phyloP scores from a whole-genome alignment of 1,284 basidiomycete species.

The Ceratobasidium sp. region DNA sequence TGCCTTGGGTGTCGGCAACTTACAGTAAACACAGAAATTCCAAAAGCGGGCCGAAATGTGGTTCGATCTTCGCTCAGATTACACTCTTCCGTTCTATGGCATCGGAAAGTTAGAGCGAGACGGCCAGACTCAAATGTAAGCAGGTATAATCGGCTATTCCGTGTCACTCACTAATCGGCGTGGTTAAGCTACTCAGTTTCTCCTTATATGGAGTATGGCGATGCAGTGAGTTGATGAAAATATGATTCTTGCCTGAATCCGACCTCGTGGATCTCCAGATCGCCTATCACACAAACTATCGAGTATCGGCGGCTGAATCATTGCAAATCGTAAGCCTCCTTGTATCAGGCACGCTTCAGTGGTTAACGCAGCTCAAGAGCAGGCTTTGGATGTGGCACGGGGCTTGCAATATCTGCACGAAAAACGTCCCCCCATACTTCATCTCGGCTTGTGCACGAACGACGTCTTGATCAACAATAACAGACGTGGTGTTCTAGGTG shows the following conservation, averaged over 20 bases:
- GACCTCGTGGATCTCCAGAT: background rate
- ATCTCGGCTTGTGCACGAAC: background rate
- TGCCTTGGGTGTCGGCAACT: too few species aligned
- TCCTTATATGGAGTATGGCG: background rate
- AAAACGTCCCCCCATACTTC: background rate
- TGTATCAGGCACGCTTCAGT: background rate
- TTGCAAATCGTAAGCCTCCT: conserved; percentile 8
- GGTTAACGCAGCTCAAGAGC: background rate
- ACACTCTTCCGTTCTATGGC: conserved; percentile 14
- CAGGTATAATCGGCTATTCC: background rate
- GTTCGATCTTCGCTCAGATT: background rate
- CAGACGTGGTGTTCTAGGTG: background rate
- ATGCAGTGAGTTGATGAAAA: background rate
- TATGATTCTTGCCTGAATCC: background rate
- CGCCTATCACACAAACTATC: background rate
- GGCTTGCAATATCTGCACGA: conserved; percentile 9
- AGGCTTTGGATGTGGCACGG: background rate
- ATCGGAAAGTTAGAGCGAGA: background rate
- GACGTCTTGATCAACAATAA: conserved; percentile 8
- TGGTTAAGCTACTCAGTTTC: background rate
- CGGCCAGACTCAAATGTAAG: conserved; percentile 24
- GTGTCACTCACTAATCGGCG: background rate
- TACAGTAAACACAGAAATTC: background rate
- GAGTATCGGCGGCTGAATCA: background rate
- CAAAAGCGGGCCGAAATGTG: background rate